phyloP scores from a whole-genome alignment of 2,329 filamentous ascomycete species.

The Keithomyces neogunnii region DNA sequence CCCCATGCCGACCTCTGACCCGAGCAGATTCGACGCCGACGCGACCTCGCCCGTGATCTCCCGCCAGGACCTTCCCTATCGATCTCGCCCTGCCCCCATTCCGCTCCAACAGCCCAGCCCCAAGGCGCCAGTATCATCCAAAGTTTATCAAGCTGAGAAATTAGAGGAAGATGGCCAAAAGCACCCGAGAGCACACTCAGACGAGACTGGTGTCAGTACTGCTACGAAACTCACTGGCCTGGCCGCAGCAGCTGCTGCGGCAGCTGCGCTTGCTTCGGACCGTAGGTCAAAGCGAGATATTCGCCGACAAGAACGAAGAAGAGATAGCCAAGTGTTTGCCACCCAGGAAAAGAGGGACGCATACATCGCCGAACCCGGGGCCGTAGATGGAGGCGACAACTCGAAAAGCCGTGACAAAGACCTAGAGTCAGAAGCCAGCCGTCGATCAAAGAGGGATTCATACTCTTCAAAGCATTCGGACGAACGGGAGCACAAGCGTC shows the following conservation, averaged over 20 bases:
- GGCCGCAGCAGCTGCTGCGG: constrained; percentile 41
- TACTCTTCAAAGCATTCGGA: constrained; percentile 19
- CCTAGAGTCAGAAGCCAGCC: constrained; percentile 6
- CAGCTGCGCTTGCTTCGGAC: constrained; percentile 21
- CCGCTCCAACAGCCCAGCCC: constrained; percentile 83
- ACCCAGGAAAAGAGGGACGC: constrained; percentile 8
- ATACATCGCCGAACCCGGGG: constrained; percentile 4
- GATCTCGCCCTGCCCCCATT: constrained; percentile 47
- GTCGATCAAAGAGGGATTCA: constrained; percentile 22
- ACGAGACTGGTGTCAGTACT: constrained; percentile 31
- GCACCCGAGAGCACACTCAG: constrained; percentile 21
- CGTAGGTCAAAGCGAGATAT: constrained; percentile 11
- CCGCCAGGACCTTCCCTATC: constrained; percentile 29
- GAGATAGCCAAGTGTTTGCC: constrained; percentile 12
- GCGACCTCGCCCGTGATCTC: constrained; percentile 39
- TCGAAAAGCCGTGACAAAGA: constrained; percentile 17
- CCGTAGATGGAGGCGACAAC: constrained; percentile 14
- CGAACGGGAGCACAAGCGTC: constrained; percentile 20
- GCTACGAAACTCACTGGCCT: constrained; percentile 36
- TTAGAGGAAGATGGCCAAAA: constrained; percentile 26
- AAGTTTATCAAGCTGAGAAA: constrained; percentile 51
- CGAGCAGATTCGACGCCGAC: constrained; percentile 49
- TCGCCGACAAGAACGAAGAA: constrained; percentile 13
- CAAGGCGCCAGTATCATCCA: constrained; percentile 60
- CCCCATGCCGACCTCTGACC: constrained; percentile 59